Evolutionary conservation across 441 rosid species (phyloP).

Genomic region (Euphorbia schlechtendalii): DNA sequence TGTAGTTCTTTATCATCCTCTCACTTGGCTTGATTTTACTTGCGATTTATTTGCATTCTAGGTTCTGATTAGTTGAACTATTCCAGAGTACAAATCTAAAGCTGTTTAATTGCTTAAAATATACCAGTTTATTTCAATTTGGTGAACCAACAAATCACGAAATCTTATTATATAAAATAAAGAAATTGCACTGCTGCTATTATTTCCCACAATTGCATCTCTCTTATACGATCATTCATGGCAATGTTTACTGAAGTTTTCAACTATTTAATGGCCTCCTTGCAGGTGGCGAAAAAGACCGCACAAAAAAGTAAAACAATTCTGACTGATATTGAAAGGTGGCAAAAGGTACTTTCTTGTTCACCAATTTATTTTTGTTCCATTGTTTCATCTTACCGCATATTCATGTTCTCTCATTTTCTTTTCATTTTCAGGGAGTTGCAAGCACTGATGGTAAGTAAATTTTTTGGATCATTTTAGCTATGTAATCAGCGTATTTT

Average conservation of each 20-base stretch:
- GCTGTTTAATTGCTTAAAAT: background rate
- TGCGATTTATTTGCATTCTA: background rate
- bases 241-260: slow-evolving; percentile 10
- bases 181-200: background rate
- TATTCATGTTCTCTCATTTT: slow-evolving; percentile 20
- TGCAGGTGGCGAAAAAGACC: slow-evolving; percentile 84
- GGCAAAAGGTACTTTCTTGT: slow-evolving; percentile 68
- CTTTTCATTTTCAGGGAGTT: slow-evolving; percentile 66
- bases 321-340: slow-evolving; percentile 84
- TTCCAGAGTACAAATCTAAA: background rate
- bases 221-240: slow-evolving; percentile 5
- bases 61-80: background rate
- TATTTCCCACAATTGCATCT: background rate
- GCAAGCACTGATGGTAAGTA: slow-evolving; percentile 86
- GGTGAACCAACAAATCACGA: background rate
- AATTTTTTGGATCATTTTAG: slow-evolving; percentile 7
- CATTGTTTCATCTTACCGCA: slow-evolving; percentile 12
- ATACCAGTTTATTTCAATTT: background rate
- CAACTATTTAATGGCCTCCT: slow-evolving; percentile 18
- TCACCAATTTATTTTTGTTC: slow-evolving; percentile 3
- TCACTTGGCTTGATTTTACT: background rate
- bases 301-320: slow-evolving; percentile 82
- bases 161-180: background rate
- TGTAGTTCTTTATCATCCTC: background rate
- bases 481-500: background rate